Base-by-base conservation (phyloP, 148 eudicot species). In the Gaultheria prostrata region DNA sequence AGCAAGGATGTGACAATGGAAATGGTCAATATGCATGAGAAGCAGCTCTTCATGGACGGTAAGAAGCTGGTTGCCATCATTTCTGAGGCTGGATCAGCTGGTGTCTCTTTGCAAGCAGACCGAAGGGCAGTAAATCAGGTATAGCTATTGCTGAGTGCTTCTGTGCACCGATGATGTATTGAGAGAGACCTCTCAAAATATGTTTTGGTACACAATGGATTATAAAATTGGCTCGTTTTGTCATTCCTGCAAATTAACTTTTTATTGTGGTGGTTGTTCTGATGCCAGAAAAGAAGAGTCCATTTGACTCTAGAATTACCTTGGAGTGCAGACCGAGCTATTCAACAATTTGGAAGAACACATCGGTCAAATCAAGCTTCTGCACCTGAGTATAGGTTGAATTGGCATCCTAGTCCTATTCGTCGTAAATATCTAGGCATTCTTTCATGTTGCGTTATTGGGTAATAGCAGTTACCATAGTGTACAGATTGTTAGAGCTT, bases 21-120 rank as follows among this genome's bases (percentile, higher is more conserved):
- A 91, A 97, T 97, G 99, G 99, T 97, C 61, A 97, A 97, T 86
- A 97, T 97, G 98, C 95, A 97, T 86, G 99, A 97, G 89, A 97
- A 97, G 86, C 93, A 91, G 83, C 90, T 91, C 50, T 97, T 97
- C 86, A 97, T 97, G 99, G 96, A 95, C 84, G 97, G 93, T 69
- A 89, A 92, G 83, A 96, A 96, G 90, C 86, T 97, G 61, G 87
- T 95, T 72, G 98, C 99, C 82, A 92, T 97, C 49, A 97, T 97
- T 73, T 96, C 99, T 79, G 99, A 97, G 85, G 99, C 99, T 86
- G 99, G 98, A 30, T 97, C 99, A 57, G 99, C 99, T 84, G 99
- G 99, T 84, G 99, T 96, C 79, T 96, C 99, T 72, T 86, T 97
- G 91, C 99, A 97, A 89, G 98, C 99, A 69, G 99, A 97, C 87